Evolutionary conservation across 768 basidiomycete genomes (phyloP).

Genomic region (Cyathus striatus): DNA sequence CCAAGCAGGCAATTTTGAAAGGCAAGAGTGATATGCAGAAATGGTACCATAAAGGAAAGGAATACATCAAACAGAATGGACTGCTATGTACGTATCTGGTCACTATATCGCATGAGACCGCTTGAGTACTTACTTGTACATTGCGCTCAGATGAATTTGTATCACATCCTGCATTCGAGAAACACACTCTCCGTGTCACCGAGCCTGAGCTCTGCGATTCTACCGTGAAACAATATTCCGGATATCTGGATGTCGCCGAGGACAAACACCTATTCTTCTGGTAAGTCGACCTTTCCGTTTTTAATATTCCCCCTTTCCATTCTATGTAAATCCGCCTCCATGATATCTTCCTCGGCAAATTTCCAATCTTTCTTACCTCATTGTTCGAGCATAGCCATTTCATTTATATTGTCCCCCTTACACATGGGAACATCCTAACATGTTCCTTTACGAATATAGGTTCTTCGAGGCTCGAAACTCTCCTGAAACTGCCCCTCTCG

Average conservation of each 20-base stretch:
- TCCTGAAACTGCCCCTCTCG: slow-evolving; percentile 74
- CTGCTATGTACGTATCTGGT: slow-evolving; percentile 66
- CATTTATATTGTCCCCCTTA: neutral
- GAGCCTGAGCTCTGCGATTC: slow-evolving; percentile 76
- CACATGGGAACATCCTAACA: neutral
- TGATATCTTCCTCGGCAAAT: too few relatives aligned
- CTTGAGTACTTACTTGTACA: neutral
- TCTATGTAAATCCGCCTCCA: too few relatives aligned
- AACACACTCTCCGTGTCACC: slow-evolving; percentile 55
- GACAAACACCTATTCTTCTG: slow-evolving; percentile 88
- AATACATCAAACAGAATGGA: slow-evolving; percentile 68
- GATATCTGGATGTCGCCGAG: slow-evolving; percentile 77
- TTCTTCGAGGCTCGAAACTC: slow-evolving; percentile 82
- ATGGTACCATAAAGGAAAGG: slow-evolving; percentile 58
- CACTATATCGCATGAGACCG: neutral
- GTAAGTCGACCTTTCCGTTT: slow-evolving; percentile 30
- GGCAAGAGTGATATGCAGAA: slow-evolving; percentile 49
- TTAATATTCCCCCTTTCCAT: neutral
- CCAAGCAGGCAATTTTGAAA: slow-evolving; percentile 35
- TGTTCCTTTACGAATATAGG: slow-evolving; percentile 32
- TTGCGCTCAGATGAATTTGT: slow-evolving; percentile 54
- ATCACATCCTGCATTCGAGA: slow-evolving; percentile 42
- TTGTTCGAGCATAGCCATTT: neutral
- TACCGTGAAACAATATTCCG: slow-evolving; percentile 74
- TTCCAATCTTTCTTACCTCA: too few relatives aligned